Percentiles rank a stretch among this genome's conserved stretches.
Evolutionary conservation across 78 protist genomes (phyloP).

Genomic region (Dictyostelium intermedium): DNA sequence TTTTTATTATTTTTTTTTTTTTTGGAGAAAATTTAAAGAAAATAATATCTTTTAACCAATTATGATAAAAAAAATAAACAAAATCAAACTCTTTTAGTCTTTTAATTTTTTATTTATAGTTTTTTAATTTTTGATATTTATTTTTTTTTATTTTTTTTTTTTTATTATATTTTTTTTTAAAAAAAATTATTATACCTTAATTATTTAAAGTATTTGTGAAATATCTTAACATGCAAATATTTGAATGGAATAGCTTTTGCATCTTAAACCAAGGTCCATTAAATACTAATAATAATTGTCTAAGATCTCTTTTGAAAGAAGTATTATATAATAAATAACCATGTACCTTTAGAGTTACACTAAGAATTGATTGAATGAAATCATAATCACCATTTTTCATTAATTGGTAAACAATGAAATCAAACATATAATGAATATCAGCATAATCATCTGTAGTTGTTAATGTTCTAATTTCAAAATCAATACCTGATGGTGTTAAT

Average conservation of each 20-base stretch:
- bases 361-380: slow-evolving; percentile 34
- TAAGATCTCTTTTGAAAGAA: background rate
- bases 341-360: slow-evolving; percentile 3
- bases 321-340: slow-evolving; percentile 29
- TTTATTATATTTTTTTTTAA: background rate
- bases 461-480: slow-evolving; percentile 73
- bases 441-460: slow-evolving; percentile 2
- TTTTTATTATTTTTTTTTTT: background rate
- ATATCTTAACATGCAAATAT: slow-evolving; percentile 71
- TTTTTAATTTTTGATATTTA: background rate
- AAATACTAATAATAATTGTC: background rate
- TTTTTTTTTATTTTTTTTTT: background rate
- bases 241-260: slow-evolving; percentile 50
- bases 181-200: no score
- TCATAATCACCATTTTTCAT: slow-evolving; percentile 25
- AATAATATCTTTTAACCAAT: no score
- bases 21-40: no score
- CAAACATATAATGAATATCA: slow-evolving; percentile 47
- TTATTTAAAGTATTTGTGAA: slow-evolving; percentile 71
- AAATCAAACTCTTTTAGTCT: background rate
- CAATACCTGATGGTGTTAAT: slow-evolving; percentile 80
- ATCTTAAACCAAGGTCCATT: slow-evolving; percentile 5
- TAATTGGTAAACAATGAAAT: slow-evolving; percentile 10
- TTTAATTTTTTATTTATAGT: background rate
- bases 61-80: no score